A percentile compares a stretch with the other conserved stretches of the same genome.
Conservation (phyloP, 345 rosid genomes). For the Boechera retrofracta region DNA sequence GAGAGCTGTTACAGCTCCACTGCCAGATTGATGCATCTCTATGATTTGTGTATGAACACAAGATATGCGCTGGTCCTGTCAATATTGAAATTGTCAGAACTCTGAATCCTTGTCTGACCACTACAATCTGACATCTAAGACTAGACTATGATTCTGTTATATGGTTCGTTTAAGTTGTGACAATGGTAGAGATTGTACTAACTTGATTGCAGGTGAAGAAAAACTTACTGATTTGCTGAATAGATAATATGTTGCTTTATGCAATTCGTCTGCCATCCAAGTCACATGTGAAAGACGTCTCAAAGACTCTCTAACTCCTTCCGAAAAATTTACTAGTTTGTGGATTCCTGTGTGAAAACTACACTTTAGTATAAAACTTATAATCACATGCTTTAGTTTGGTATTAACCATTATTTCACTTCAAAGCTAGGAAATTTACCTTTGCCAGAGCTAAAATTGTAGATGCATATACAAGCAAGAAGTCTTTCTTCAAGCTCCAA, state of each 20-base stretch:
- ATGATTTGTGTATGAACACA: conserved; percentile 90
- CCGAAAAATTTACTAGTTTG: conserved; percentile 75
- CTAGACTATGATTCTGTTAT: conserved; percentile 21
- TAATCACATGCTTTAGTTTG: neutral
- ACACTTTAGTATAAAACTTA: conserved; percentile 29
- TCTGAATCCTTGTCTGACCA: neutral
- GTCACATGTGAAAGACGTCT: conserved; percentile 82
- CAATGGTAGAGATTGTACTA: conserved; percentile 9
- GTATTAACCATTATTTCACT: conserved; percentile 11
- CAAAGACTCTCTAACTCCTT: conserved; percentile 84
- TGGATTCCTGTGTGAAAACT: conserved; percentile 65
- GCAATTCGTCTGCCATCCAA: conserved; percentile 97
- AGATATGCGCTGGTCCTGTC: conserved; percentile 76
- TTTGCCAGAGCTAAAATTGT: conserved; percentile 85
- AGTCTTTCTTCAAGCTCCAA: conserved; percentile 81
- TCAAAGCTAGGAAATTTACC: conserved; percentile 49
- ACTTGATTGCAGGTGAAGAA: neutral
- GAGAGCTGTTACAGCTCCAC: conserved; percentile 88
- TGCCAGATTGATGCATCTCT: conserved; percentile 61
- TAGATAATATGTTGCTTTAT: conserved; percentile 79
- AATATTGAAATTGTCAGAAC: conserved; percentile 6
- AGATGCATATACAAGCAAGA: conserved; percentile 83
- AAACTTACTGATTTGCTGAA: conserved; percentile 75
- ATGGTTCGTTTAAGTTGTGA: neutral
- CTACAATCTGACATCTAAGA: conserved; percentile 2